A percentile compares a stretch with the other conserved stretches of the same genome.
These are phyloP conservation scores for Sporothrix protearum DNA, from an alignment of 2,329 filamentous ascomycete genomes.

Conservation along the genomic window DNA sequence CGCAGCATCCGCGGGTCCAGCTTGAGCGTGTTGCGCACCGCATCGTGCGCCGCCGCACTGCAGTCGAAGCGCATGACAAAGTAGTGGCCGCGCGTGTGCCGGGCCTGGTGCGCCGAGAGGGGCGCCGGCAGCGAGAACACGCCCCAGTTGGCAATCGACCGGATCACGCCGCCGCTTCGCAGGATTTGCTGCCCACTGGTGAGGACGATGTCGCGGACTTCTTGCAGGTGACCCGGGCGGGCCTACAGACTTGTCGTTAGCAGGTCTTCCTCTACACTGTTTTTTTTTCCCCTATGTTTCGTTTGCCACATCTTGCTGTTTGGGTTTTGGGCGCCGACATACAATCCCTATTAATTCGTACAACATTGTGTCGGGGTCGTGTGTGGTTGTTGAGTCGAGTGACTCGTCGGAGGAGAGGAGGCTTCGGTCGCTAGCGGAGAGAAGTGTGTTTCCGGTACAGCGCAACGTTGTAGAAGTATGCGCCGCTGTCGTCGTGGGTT, in stretches of 20 bases:
- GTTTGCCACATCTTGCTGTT: too few species aligned
- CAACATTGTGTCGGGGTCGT: constrained; percentile 60
- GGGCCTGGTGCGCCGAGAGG: constrained; percentile 74
- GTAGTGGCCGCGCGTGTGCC: constrained; percentile 85
- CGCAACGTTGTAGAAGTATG: too few species aligned
- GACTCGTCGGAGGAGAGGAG: neutral
- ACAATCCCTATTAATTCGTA: constrained; percentile 98
- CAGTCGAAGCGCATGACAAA: constrained; percentile 97
- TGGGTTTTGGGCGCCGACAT: too few species aligned
- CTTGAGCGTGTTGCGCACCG: constrained; percentile 69
- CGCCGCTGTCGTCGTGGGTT: neutral
- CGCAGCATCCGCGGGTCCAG: constrained; percentile 90
- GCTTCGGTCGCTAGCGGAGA: too few species aligned
- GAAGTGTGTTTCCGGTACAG: neutral
- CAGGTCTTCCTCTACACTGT: neutral
- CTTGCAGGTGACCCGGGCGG: constrained; percentile 80
- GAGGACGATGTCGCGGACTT: constrained; percentile 94
- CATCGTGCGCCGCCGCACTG: constrained; percentile 66
- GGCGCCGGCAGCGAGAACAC: constrained; percentile 81
- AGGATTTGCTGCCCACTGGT: constrained; percentile 81
- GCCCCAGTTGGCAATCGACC: constrained; percentile 93
- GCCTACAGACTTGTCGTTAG: constrained; percentile 60
- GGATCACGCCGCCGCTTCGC: constrained; percentile 78
- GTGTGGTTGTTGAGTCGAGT: neutral
- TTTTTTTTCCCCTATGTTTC: neutral